These are phyloP conservation scores for Amanita inopinata DNA, from an alignment of 768 basidiomycete genomes.

Conservation along the genomic window DNA sequence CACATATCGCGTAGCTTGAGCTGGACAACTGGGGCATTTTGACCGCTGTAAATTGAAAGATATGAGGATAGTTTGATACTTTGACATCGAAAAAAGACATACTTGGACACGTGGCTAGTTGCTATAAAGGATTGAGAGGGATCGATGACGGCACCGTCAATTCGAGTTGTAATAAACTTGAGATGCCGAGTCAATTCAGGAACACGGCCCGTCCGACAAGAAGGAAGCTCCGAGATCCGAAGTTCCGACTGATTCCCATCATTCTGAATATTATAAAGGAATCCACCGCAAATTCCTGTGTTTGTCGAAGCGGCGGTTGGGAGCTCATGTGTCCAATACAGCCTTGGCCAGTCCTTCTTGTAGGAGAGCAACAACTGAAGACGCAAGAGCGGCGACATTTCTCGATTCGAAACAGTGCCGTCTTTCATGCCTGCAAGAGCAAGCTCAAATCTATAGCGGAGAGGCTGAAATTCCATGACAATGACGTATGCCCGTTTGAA, in stretches of 20 bases:
- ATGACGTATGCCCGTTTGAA: conserved; percentile 35
- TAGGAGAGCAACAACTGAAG: conserved; percentile 36
- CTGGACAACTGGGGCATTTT: conserved; percentile 32
- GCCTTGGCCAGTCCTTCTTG: conserved; percentile 38
- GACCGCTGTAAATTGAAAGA: conserved; percentile 19
- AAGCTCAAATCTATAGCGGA: conserved; percentile 42
- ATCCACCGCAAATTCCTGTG: conserved; percentile 34
- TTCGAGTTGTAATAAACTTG: conserved; percentile 31
- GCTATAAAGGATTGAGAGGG: conserved; percentile 35
- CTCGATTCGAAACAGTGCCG: conserved; percentile 30
- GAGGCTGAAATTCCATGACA: conserved; percentile 36
- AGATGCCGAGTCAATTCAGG: conserved; percentile 35
- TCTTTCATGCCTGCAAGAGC: conserved; percentile 42
- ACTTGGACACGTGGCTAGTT: conserved; percentile 32
- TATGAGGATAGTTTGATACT: neutral
- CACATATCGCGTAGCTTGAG: conserved; percentile 48
- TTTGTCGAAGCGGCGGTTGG: conserved; percentile 27
- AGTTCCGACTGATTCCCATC: conserved; percentile 34
- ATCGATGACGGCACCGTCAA: conserved; percentile 38
- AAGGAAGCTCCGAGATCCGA: conserved; percentile 35
- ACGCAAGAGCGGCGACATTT: conserved; percentile 29
- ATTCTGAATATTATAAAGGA: conserved; percentile 32
- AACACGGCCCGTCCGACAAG: conserved; percentile 33
- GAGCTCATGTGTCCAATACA: conserved; percentile 39
- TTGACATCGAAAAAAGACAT: conserved; percentile 11